Base-by-base conservation (phyloP, 805 yeast species). In the Lipomyces yamadae region DNA sequence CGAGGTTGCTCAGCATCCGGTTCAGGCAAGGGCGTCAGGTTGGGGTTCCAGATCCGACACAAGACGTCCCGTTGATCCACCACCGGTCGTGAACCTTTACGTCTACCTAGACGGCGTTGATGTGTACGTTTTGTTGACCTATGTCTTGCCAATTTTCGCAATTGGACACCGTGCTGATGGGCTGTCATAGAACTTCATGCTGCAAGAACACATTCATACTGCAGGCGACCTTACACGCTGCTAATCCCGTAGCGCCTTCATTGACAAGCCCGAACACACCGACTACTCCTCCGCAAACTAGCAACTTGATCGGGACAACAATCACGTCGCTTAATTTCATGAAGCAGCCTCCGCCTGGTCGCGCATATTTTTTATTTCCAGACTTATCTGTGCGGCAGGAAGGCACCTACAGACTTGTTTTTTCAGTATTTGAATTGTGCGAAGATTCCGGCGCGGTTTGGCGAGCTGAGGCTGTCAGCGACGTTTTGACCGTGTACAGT, bases 11-110 rank as follows among this genome's bases (percentile, higher is more conserved):
- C 78, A 76, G 63, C 77, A 76, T 62, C 79, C 79, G 5, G 67
- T 71, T 34, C 76, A 74, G 42, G 79, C 78, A 15, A 66, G 79
- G 24, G 78, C 79, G 8, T 74, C 76, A 65, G 79, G 79, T 30
- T 74, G 77, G 74, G 76, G 78, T 11, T 55, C 75, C 29, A 73
- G 74, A 54, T 75, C 76, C 24, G 78, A 76, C 56, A 75, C 78
- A 3, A 56, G 78, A 11, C 72, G 79, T 18, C 77, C 78, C n/a
- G 77, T 76, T 18, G 79, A 76, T 64, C 79, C 79, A 30, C 77
- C 78, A 15, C 79, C 79, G 2, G 76, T 76, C 13, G 72, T 76
- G 53, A 59, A 71, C 62, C 63, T 76, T 37, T 24, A 55, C n/a
- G 65, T 69, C 37, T 53, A 13, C 39, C 61, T 54, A 33, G 69